Evolutionary conservation across 164 flowering plant species (phyloP), one percentile per base, ranked within the genome.

Genomic region (Chimonanthus praecox): DNA sequence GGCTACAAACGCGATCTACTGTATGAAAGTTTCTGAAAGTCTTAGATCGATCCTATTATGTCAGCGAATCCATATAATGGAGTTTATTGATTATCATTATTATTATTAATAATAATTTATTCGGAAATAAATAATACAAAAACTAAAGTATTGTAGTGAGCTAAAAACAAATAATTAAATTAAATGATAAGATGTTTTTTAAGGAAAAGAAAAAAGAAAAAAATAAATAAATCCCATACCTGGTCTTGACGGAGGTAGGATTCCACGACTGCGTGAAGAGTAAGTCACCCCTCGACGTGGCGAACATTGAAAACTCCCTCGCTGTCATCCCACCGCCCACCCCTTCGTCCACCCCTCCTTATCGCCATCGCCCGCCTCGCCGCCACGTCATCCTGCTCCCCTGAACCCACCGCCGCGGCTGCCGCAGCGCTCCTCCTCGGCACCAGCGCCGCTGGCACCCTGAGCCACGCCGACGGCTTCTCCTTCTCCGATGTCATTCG

Each of bases 261-360:
- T 84, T 80, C 97, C 97, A 92, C 1, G 87, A 86, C 80, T 88
- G 92, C 18, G 93, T 88, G 63, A 90, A 92, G 33, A 92, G 44
- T 1, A 91, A 84, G 2, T 87, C 88, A 3, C 89, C 91, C 72
- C 91, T 84, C 0, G 76, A 9, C 0, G 85, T 79, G 2, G 13
- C 79, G 49, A 90, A 88, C 51, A 90, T 54, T 2, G 76, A 82
- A 65, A 76, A 83, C 10, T 82, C 89, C 77, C 92, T 83, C 18
- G 74, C 72, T 2, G 78, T 54, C 60, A 54, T 54, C 54, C 71
- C 72, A 6, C 49, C 71, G 49, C 73, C 81, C 20, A 48, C 64
- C 58, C 85, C 94, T 77, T 79, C 74, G 66, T 71, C 64, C 18
- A 84, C 90, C 54, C 54, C 91, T 75, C 80, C 72, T 64, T 7